Conservation (phyloP, 192 early-diverging fungal species). For the Chytriomyces confervae region DNA sequence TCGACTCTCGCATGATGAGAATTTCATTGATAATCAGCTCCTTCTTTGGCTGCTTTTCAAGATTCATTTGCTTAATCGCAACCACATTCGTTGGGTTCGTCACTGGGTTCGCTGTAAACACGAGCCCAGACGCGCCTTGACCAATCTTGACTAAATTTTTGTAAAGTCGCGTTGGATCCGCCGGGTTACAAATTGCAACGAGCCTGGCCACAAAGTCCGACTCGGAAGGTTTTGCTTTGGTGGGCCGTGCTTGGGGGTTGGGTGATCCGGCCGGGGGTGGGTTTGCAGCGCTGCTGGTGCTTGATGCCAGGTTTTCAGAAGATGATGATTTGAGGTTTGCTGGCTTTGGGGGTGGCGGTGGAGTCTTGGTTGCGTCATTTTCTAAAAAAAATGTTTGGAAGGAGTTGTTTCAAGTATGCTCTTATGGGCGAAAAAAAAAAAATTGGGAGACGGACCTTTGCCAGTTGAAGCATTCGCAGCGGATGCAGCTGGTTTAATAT, state of each 20-base stretch:
- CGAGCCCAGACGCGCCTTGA: constrained; percentile 92
- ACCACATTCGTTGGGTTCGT: constrained; percentile 66
- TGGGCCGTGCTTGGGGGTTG: constrained; percentile 59
- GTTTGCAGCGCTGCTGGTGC: not conserved
- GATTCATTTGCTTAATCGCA: constrained; percentile 96
- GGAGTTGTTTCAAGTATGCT: not conserved
- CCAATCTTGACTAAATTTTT: constrained; percentile 89
- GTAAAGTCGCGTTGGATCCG: constrained; percentile 87
- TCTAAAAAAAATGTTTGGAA: not conserved
- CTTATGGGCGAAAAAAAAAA: not conserved
- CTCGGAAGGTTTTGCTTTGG: constrained; percentile 62
- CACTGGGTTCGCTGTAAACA: constrained; percentile 83
- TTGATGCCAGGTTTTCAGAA: constrained; percentile 3
- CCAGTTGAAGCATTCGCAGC: not conserved
- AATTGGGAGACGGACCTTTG: not conserved
- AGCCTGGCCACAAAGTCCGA: constrained; percentile 85
- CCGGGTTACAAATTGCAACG: constrained; percentile 81
- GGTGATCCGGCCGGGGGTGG: constrained; percentile 31
- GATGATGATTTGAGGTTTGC: constrained; percentile 23
- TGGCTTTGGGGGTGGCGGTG: constrained; percentile 27
- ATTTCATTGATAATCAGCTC: constrained; percentile 91
- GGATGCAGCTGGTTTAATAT: constrained; percentile 46
- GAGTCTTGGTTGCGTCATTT: constrained; percentile 14
- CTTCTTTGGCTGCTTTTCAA: constrained; percentile 95
- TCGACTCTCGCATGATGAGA: constrained; percentile 60